phyloP scores from a whole-genome alignment of 192 early-diverging fungal species.

The Rhizoclosmatium sp. region DNA sequence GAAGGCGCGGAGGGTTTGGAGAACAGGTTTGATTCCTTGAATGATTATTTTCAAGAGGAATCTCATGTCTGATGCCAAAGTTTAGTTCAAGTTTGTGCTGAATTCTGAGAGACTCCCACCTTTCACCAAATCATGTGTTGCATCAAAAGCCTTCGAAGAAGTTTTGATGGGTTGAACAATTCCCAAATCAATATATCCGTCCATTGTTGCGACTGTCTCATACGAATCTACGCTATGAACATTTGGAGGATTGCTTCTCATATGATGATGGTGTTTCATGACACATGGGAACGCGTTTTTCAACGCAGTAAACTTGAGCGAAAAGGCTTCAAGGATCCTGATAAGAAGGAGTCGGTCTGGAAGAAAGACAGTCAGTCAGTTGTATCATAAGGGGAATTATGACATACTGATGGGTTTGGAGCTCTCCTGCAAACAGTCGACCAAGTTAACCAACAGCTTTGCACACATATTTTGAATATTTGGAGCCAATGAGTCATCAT shows the following conservation, averaged over 20 bases:
- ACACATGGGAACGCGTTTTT: constrained; percentile 69
- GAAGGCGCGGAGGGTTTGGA: constrained; percentile 75
- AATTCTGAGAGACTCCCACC: constrained; percentile 53
- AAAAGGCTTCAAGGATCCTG: constrained; percentile 87
- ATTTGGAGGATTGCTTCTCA: constrained; percentile 23
- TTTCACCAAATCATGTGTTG: constrained; percentile 74
- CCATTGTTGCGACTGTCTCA: constrained; percentile 37
- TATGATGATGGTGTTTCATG: constrained; percentile 43
- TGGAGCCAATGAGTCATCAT: constrained; percentile 87
- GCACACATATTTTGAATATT: constrained; percentile 97
- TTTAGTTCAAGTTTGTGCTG: not conserved
- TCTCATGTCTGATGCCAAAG: constrained; percentile 70
- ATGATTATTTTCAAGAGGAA: constrained; percentile 91
- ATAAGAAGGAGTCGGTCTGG: constrained; percentile 51
- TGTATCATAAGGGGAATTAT: not conserved
- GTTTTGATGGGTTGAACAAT: constrained; percentile 64
- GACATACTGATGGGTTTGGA: constrained; percentile 26
- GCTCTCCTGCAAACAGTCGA: constrained; percentile 63
- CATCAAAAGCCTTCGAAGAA: constrained; percentile 52
- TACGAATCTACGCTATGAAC: constrained; percentile 20
- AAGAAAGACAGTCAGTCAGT: constrained; percentile 25
- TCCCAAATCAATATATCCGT: constrained; percentile 65
- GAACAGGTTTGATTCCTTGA: constrained; percentile 84
- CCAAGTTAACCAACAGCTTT: constrained; percentile 89
- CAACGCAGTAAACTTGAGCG: constrained; percentile 75